phyloP scores from a whole-genome alignment of 148 eudicot genomes.

The Persicaria maculosa region DNA sequence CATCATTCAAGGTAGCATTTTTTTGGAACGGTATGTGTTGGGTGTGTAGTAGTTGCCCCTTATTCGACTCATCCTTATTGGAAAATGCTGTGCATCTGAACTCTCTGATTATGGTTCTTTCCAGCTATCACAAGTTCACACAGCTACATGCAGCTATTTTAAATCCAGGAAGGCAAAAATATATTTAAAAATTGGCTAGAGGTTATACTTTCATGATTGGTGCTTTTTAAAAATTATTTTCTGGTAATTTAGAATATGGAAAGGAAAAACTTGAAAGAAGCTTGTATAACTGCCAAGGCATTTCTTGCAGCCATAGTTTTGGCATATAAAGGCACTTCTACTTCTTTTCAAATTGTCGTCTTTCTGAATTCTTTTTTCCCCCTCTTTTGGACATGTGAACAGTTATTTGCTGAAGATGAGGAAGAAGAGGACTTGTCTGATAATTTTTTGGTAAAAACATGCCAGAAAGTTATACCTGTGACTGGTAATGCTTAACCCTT shows the following conservation, averaged over 20 bases:
- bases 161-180: not conserved
- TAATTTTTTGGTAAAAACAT: conserved; percentile 83
- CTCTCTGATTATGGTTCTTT: not conserved
- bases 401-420: conserved; percentile 67
- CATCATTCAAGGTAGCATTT: conserved; percentile 71
- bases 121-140: not conserved
- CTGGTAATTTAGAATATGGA: not conserved
- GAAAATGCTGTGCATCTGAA: not conserved
- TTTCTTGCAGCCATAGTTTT: not conserved
- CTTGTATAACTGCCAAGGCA: not conserved
- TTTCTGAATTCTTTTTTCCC: conserved; percentile 1
- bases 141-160: not conserved
- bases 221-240: not conserved
- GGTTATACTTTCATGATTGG: not conserved
- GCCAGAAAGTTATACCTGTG: conserved; percentile 91
- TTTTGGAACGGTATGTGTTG: not conserved
- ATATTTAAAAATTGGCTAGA: not conserved
- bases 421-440: conserved; percentile 84
- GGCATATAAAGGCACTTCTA: not conserved
- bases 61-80: not conserved
- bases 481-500: conserved; percentile 41
- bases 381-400: conserved; percentile 6
- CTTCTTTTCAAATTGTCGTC: not conserved
- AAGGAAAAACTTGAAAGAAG: not conserved
- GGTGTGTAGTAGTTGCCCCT: not conserved